Percentiles rank a stretch among this genome's conserved stretches.
Conservation (phyloP, 306 rosid genomes). For the Vigna reflexopilosa region DNA sequence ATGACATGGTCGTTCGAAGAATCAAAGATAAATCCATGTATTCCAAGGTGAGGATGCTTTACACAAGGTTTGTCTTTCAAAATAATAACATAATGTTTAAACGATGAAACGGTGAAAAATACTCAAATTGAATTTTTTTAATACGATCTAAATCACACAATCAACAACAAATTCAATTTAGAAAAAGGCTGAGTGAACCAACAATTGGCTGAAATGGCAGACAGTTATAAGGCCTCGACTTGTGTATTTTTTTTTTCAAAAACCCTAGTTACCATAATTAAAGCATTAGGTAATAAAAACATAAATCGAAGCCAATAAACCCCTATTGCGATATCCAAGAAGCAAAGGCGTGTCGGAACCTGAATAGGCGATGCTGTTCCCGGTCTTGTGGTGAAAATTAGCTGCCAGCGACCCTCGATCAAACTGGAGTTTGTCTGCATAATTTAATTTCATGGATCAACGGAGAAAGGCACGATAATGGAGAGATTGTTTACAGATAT, state of each 20-base stretch:
- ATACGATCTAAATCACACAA: neutral
- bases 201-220: neutral
- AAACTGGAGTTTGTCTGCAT: constrained; percentile 79
- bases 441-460: constrained; percentile 25
- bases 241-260: too few species aligned
- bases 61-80: neutral
- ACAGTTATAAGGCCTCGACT: too few species aligned
- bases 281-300: too few species aligned
- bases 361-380: constrained; percentile 94
- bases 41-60: neutral
- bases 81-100: neutral
- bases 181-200: constrained; percentile 3
- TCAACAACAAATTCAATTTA: neutral
- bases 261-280: too few species aligned
- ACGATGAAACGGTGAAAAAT: neutral
- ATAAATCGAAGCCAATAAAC: neutral
- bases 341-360: constrained; percentile 46
- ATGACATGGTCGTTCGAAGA: constrained; percentile 9
- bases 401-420: constrained; percentile 93
- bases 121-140: neutral
- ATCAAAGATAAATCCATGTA: constrained; percentile 6
- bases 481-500: neutral
- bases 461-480: constrained; percentile 1
- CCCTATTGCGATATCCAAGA: constrained; percentile 13
- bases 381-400: constrained; percentile 93